Base-by-base conservation (phyloP, 2,329 filamentous ascomycete species). In the Paraphoma sp. region DNA sequence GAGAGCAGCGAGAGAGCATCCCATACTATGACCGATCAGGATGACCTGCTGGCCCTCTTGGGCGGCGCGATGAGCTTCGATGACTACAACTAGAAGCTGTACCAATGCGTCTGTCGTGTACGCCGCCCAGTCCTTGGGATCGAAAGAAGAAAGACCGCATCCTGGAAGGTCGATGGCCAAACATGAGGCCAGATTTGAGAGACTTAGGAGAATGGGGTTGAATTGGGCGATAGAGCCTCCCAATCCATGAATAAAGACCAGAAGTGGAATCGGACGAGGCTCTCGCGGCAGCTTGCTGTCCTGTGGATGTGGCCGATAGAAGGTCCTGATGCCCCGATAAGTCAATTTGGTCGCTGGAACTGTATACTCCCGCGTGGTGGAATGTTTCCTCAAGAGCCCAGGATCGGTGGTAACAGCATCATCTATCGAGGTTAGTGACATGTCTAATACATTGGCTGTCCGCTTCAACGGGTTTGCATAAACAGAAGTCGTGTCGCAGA, bases 221-320 rank as follows among this genome's bases (percentile, higher is more conserved):
- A 97, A 98, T 71, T 98, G 95, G 10, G 92, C 89, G 23, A 93
- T 85, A 0, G 92, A 96, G 47, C 95, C 95, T n/a, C 94, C 95
- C 9, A 98, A 83, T 1, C 95, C 95, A 71, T 98, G 95, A 54
- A 98, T 83, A 72, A 96, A 97, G 43, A 98, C 93, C 3, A 98
- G 80, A 9, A 99, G 80, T 1, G 95, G 95, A 10, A 97, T 79
- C 0, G 91, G 88, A 0, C 85, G 83, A 1, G 92, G 91, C 59
- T 87, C 83, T 42, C 82, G 84, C 2, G 92, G 92, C 4, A 98
- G 83, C 74, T 95, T 91, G 57, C 88, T 86, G n/a, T 89, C 87
- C 70, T 97, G 92, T 17, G 88, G 85, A 77, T 97, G 95, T 52
- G 86, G 86, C 54, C 89, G 86, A 78, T 90, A 93, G 76, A 98